These are phyloP conservation scores for Boletus bicolor DNA, from an alignment of 768 basidiomycete genomes.

Conservation along the genomic window DNA sequence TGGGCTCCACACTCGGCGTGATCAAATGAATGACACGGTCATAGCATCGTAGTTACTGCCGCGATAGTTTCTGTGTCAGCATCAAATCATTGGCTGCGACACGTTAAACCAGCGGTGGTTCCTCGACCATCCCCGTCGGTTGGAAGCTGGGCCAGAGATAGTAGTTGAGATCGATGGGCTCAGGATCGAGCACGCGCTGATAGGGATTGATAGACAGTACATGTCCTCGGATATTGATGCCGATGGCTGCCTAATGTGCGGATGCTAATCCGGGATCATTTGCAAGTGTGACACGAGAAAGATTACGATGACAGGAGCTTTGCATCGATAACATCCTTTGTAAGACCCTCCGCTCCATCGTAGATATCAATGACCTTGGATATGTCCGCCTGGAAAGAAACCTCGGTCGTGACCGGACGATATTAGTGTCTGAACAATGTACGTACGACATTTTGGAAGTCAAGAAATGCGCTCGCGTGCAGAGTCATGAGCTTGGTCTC, in stretches of 20 bases:
- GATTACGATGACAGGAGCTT: slow-evolving; percentile 39
- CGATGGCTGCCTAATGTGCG: background rate
- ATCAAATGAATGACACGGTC: background rate
- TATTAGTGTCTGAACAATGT: background rate
- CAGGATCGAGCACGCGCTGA: background rate
- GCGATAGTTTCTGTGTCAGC: slow-evolving; percentile 9
- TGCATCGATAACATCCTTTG: slow-evolving; percentile 65
- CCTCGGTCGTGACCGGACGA: background rate
- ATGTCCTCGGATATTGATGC: background rate
- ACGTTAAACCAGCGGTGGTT: background rate
- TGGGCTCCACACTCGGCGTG: background rate
- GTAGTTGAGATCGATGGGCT: background rate
- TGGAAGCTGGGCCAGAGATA: slow-evolving; percentile 7
- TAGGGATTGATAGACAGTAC: background rate
- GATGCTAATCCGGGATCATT: background rate
- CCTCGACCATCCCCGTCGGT: background rate
- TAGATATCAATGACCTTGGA: slow-evolving; percentile 78
- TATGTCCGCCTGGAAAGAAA: slow-evolving; percentile 56
- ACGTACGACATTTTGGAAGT: slow-evolving; percentile 77
- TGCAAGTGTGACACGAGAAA: background rate
- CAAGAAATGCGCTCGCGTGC: slow-evolving; percentile 76
- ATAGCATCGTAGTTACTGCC: background rate
- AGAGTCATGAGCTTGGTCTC: slow-evolving; percentile 76
- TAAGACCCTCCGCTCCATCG: slow-evolving; percentile 80
- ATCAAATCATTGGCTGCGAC: slow-evolving; percentile 13